phyloP scores from a whole-genome alignment of 257 asterid genomes.

The Anisodus acutangulus region DNA sequence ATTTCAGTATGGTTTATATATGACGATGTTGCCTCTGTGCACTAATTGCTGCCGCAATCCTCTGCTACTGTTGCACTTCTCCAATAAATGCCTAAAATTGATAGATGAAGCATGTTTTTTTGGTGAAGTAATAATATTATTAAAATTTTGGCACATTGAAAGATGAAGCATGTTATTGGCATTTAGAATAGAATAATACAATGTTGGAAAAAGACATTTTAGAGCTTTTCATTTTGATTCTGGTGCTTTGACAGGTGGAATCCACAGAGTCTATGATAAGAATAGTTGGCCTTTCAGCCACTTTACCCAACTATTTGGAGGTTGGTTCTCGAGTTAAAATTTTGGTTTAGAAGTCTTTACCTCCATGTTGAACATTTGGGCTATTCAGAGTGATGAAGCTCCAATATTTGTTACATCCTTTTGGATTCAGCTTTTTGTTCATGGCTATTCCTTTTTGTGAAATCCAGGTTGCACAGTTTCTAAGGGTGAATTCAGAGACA shows the following conservation, averaged over 20 bases:
- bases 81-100: conserved; percentile 13
- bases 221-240: conserved; percentile 16
- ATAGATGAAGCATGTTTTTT: neutral
- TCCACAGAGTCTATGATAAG: conserved; percentile 99
- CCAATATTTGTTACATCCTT: conserved; percentile 21
- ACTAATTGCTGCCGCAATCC: neutral
- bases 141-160: neutral
- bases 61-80: conserved; percentile 15
- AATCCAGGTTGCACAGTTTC: conserved; percentile 89
- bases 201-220: conserved; percentile 10
- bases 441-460: conserved; percentile 36
- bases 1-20: neutral
- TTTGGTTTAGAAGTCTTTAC: conserved; percentile 24
- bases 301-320: conserved; percentile 95
- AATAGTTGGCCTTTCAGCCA: conserved; percentile 98
- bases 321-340: conserved; percentile 47
- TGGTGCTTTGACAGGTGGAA: conserved; percentile 74
- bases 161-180: conserved; percentile 12
- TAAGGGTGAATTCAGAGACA: conserved; percentile 89
- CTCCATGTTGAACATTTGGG: conserved; percentile 8
- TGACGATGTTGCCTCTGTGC: neutral
- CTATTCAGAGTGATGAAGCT: conserved; percentile 28
- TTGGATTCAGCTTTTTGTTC: conserved; percentile 26
- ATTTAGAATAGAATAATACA: conserved; percentile 14
- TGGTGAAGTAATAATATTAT: neutral